A percentile compares a stretch with the other conserved stretches of the same genome.
Conservation (phyloP, 164 flowering plant genomes). For the Echeveria elegans region DNA sequence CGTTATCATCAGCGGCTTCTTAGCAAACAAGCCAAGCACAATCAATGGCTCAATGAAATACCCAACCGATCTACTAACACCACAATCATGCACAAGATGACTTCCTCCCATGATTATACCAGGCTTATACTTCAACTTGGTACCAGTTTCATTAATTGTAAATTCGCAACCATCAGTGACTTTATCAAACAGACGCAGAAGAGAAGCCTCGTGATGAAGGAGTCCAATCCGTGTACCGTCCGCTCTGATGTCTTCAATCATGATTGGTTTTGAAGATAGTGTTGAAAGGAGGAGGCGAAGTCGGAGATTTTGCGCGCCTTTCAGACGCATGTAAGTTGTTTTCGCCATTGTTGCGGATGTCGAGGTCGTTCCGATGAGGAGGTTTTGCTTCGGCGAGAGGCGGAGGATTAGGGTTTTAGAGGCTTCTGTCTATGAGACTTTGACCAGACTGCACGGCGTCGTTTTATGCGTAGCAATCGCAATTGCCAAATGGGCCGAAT, state of each 20-base stretch:
- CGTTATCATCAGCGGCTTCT: constrained; percentile 55
- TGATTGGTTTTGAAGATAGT: constrained; percentile 53
- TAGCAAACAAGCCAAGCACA: constrained; percentile 69
- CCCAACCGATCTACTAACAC: constrained; percentile 66
- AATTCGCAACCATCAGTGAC: constrained; percentile 64
- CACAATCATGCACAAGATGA: constrained; percentile 68
- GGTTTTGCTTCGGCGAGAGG: too few relatives aligned
- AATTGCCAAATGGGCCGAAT: too few relatives aligned
- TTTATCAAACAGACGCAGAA: constrained; percentile 67
- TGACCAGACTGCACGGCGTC: too few relatives aligned
- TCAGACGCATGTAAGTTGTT: constrained; percentile 38
- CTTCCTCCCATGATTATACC: constrained; percentile 87
- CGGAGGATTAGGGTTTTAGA: too few relatives aligned
- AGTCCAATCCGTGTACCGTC: constrained; percentile 72
- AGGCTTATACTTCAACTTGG: constrained; percentile 77
- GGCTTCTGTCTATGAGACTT: too few relatives aligned
- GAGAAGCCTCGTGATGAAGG: constrained; percentile 60
- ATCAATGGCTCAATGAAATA: constrained; percentile 83
- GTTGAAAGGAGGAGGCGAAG: constrained; percentile 62
- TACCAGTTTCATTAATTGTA: constrained; percentile 45
- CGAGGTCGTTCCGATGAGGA: too few relatives aligned
- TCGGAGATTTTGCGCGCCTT: constrained; percentile 61
- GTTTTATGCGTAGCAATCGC: too few relatives aligned
- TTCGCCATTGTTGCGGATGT: constrained; percentile 46
- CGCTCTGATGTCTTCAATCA: constrained; percentile 64